Evolutionary conservation across 1,284 basidiomycete species (phyloP), one percentile per base, ranked within the genome.

Genomic region (Leucoagaricus sp.): DNA sequence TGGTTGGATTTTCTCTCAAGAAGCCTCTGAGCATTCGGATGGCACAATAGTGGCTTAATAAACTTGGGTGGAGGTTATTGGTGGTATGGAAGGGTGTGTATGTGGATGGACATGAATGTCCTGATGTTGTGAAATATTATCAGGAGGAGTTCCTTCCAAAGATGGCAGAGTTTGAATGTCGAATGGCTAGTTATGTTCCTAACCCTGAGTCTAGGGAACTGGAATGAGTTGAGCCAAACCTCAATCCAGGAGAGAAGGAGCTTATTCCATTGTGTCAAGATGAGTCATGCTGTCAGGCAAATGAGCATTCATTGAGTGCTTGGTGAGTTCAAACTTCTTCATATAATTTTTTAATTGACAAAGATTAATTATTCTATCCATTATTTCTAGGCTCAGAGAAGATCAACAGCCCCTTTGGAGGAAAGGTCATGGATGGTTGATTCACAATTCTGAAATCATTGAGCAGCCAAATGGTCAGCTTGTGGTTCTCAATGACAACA

Each of bases 131-230:
- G 2, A 33, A 52, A 21, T 57, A 57, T 51, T 42, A 36, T 3
- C 36, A 45, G 9, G 21, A 51, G 15, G 29, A 58, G 28, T 57
- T 63, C 26, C 58, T 63, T 7, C 51, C 49, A 7, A 72, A 76
- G 67, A 71, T 76, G 25, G 68, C 72, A 0, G 49, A 67, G 25
- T 67, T 58, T 55, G 65, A 73, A 54, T 3, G 46, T 3, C 31
- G 60, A 0, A 69, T 75, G 69, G 64, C 60, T 6, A 38, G 57
- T 4, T 68, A 65, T 23, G 31, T 49, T 49, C 62, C 70, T 49
- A 64, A 62, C 1, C 8, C 17, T 10, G 5, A n/a, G 19, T 29
- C 31, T 46, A n/a, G n/a, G n/a, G 48, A 64, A 4, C 38, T 71
- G 21, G 49, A 42, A n/a, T 34, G 48, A 9, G 52, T 67, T 0